Conservation (phyloP, 768 basidiomycete genomes). For the Podaxis sp. region DNA sequence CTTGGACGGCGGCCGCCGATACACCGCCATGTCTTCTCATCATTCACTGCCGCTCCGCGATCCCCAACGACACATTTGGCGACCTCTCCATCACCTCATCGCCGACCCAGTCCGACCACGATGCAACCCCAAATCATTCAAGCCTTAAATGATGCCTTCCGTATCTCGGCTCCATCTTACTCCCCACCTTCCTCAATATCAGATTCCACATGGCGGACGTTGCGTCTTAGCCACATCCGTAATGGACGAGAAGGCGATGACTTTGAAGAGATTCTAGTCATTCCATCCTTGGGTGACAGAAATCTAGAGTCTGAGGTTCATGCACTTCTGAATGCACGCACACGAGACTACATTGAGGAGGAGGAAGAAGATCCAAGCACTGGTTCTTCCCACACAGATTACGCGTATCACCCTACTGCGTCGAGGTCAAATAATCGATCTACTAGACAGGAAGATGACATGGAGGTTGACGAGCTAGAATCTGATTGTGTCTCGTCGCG, state of each 20-base stretch:
- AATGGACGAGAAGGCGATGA: constrained; percentile 29
- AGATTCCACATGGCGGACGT: constrained; percentile 45
- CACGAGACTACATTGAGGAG: constrained; percentile 21
- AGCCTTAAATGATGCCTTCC: constrained; percentile 59
- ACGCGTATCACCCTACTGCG: constrained; percentile 25
- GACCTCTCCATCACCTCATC: constrained; percentile 7
- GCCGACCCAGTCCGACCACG: background rate
- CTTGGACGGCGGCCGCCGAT: constrained; percentile 2
- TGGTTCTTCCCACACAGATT: constrained; percentile 29
- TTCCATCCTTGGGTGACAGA: constrained; percentile 55
- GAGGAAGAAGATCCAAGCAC: constrained; percentile 27
- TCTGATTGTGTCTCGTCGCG: constrained; percentile 55
- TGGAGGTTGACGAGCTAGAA: constrained; percentile 54
- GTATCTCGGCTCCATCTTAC: constrained; percentile 41
- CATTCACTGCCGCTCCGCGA: constrained; percentile 11
- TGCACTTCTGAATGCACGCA: constrained; percentile 50
- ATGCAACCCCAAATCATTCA: constrained; percentile 43
- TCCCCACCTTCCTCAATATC: constrained; percentile 43
- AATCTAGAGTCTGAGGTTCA: constrained; percentile 58
- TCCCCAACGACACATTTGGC: background rate
- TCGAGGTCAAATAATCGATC: constrained; percentile 13
- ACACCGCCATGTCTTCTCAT: constrained; percentile 11
- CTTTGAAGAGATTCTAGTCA: constrained; percentile 53
- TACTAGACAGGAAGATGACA: constrained; percentile 31
- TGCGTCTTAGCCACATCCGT: constrained; percentile 23